Conservation (phyloP, 495 filamentous ascomycete species). For the Lasiosphaeris hirsuta region DNA sequence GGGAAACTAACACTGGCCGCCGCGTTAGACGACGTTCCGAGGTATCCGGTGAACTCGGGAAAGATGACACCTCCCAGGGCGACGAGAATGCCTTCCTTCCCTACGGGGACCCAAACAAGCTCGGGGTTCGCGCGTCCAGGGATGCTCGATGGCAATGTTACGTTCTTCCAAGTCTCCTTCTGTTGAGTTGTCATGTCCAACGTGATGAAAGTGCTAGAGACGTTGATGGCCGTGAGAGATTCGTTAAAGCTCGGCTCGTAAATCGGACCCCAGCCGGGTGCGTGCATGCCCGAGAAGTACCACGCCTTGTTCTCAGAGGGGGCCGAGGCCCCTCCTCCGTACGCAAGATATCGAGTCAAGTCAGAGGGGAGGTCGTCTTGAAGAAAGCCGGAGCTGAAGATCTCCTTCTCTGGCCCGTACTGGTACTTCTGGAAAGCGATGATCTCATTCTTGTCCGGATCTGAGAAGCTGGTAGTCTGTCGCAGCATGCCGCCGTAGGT, state of each 20-base stretch:
- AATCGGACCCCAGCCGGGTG: slow-evolving; percentile 45
- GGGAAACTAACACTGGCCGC: slow-evolving; percentile 41
- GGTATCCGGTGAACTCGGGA: slow-evolving; percentile 37
- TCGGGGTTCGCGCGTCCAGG: slow-evolving; percentile 59
- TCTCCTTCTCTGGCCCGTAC: slow-evolving; percentile 38
- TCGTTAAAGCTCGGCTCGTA: slow-evolving; percentile 29
- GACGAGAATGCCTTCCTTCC: slow-evolving; percentile 58
- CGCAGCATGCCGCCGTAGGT: slow-evolving; percentile 47
- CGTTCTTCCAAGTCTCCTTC: slow-evolving; percentile 53
- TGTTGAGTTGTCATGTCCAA: slow-evolving; percentile 56
- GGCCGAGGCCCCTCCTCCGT: slow-evolving; percentile 59
- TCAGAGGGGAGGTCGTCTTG: slow-evolving; percentile 33
- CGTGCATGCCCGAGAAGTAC: slow-evolving; percentile 65
- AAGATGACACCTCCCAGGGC: slow-evolving; percentile 64
- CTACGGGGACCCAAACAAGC: slow-evolving; percentile 68
- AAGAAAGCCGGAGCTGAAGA: slow-evolving; percentile 43
- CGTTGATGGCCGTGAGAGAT: slow-evolving; percentile 30
- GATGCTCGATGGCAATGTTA: slow-evolving; percentile 49
- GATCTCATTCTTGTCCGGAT: slow-evolving; percentile 37
- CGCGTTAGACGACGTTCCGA: slow-evolving; percentile 32
- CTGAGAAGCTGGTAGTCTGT: slow-evolving; percentile 13
- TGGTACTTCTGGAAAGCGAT: slow-evolving; percentile 51
- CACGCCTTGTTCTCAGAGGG: slow-evolving; percentile 72
- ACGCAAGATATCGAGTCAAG: slow-evolving; percentile 61
- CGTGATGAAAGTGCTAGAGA: slow-evolving; percentile 54